Evolutionary conservation across 768 basidiomycete species (phyloP).

Genomic region (Tephrocybe sp.): DNA sequence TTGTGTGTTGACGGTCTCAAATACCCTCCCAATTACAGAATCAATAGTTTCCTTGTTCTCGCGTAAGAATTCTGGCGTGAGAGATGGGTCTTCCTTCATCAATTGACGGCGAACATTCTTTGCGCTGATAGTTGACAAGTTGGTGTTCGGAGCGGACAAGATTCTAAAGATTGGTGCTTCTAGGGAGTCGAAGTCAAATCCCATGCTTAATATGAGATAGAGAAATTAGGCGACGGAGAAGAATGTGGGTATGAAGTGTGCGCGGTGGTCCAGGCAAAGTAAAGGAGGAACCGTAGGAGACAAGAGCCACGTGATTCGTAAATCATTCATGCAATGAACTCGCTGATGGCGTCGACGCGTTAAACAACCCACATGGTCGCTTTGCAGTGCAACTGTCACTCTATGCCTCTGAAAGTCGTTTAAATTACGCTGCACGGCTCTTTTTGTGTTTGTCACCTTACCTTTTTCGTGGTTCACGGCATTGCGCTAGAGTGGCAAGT

Average conservation of each 20-base stretch:
- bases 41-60: slow-evolving; percentile 70
- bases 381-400: too few species aligned
- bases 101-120: slow-evolving; percentile 85
- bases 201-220: slow-evolving; percentile 33
- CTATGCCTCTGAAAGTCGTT: too few species aligned
- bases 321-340: not conserved
- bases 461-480: too few species aligned
- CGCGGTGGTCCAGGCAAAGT: too few species aligned
- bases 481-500: too few species aligned
- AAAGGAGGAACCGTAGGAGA: not conserved
- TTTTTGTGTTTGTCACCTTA: too few species aligned
- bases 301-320: not conserved
- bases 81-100: slow-evolving; percentile 43
- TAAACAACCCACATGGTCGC: too few species aligned
- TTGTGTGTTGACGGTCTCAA: slow-evolving; percentile 51
- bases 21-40: slow-evolving; percentile 61
- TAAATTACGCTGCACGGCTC: too few species aligned
- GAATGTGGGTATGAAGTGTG: not conserved
- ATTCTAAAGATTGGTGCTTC: slow-evolving; percentile 65
- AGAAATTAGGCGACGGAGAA: slow-evolving; percentile 3
- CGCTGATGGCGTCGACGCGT: too few species aligned
- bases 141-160: slow-evolving; percentile 72
- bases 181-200: slow-evolving; percentile 50
- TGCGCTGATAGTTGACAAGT: slow-evolving; percentile 79
- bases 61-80: slow-evolving; percentile 62